These are phyloP conservation scores for Saraca asoca DNA, from an alignment of 331 rosid species.

Conservation along the genomic window DNA sequence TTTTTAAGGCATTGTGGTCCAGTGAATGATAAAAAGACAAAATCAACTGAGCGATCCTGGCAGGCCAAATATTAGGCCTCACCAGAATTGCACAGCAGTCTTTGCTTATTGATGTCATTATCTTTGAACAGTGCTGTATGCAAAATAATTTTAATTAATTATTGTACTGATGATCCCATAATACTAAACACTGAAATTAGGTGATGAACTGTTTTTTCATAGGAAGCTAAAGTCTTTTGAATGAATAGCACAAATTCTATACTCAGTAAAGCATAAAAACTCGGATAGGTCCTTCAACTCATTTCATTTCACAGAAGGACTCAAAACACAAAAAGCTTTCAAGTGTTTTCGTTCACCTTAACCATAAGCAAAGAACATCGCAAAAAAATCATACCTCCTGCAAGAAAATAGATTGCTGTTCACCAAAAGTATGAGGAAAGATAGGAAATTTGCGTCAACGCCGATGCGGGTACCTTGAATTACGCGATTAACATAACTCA, in stretches of 20 bases:
- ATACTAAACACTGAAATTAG: not conserved
- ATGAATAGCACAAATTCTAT: conserved; percentile 14
- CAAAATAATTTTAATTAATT: conserved; percentile 8
- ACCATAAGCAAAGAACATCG: not conserved
- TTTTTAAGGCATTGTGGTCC: conserved; percentile 17
- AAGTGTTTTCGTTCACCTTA: not conserved
- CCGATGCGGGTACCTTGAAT: conserved; percentile 11
- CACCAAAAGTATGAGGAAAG: conserved; percentile 13
- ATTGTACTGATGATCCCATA: not conserved
- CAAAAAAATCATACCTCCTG: conserved; percentile 30
- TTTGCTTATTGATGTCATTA: conserved; percentile 12
- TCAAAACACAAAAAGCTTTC: not conserved
- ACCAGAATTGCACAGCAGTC: conserved; percentile 12
- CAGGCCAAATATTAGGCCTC: conserved; percentile 7
- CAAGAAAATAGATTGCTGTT: not conserved
- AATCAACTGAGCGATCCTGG: conserved; percentile 1
- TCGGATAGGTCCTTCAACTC: not conserved
- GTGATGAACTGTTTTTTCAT: not conserved
- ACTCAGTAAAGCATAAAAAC: not conserved
- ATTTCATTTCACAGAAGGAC: not conserved
- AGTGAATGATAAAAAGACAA: conserved; percentile 3
- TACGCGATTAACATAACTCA: conserved; percentile 2
- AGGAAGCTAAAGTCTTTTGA: not conserved
- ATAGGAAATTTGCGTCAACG: conserved; percentile 5
- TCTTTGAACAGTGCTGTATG: not conserved